phyloP scores from a whole-genome alignment of 2,329 filamentous ascomycete species.

The Pseudopithomyces chartarum region DNA sequence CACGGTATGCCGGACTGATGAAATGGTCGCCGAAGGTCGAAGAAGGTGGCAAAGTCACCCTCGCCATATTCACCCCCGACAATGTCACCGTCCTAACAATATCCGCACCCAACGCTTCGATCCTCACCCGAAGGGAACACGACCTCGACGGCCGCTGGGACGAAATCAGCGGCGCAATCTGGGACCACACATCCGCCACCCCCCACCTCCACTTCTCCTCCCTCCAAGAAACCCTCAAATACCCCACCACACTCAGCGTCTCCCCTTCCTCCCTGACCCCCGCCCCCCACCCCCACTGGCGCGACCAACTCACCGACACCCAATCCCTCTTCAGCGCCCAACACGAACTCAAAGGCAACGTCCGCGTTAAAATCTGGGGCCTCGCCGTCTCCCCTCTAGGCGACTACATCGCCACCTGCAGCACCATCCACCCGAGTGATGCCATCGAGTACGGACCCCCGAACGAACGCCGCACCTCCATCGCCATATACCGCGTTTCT shows the following conservation, averaged over 20 bases:
- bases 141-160: slow-evolving; percentile 52
- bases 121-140: slow-evolving; percentile 27
- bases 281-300: slow-evolving; percentile 42
- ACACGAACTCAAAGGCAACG: slow-evolving; percentile 56
- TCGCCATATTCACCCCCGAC: slow-evolving; percentile 39
- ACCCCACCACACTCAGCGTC: slow-evolving; percentile 34
- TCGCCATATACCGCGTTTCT: slow-evolving; percentile 39
- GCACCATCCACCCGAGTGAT: slow-evolving; percentile 61
- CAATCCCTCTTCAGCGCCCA: slow-evolving; percentile 54
- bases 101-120: slow-evolving; percentile 27
- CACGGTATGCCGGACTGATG: slow-evolving; percentile 32
- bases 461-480: slow-evolving; percentile 49
- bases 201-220: slow-evolving; percentile 44
- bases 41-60: slow-evolving; percentile 20
- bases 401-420: slow-evolving; percentile 54
- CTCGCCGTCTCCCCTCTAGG: slow-evolving; percentile 53
- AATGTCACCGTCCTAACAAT: slow-evolving; percentile 33
- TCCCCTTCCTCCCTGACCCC: slow-evolving; percentile 19
- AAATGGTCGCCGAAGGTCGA: slow-evolving; percentile 32
- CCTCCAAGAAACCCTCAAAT: slow-evolving; percentile 40
- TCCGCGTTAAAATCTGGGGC: slow-evolving; percentile 60
- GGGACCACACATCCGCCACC: slow-evolving; percentile 30
- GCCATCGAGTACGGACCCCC: slow-evolving; percentile 61
- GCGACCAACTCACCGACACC: slow-evolving; percentile 44
- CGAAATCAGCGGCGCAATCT: slow-evolving; percentile 40